Evolutionary conservation across 345 rosid genomes (phyloP).

Genomic region (Pistacia integerrima): DNA sequence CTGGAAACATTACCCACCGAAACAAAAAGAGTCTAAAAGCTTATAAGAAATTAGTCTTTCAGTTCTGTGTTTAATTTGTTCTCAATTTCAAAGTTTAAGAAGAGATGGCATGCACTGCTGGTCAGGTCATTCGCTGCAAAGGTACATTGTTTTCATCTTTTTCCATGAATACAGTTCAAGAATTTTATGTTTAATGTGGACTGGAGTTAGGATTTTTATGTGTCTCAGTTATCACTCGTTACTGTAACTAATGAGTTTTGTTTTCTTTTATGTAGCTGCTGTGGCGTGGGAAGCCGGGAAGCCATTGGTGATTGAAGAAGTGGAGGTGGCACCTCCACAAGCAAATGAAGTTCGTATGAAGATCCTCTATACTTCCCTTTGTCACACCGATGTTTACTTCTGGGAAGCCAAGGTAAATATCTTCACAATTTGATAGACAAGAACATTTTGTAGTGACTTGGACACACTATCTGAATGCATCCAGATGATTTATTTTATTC

Average conservation of each 20-base stretch:
- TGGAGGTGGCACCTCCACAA: slow-evolving; percentile 57
- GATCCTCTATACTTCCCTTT: slow-evolving; percentile 34
- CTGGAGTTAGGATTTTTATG: too few species aligned
- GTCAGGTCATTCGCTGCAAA: slow-evolving; percentile 42
- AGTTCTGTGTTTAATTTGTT: neutral
- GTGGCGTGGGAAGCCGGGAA: slow-evolving; percentile 66
- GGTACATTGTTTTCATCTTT: slow-evolving; percentile 16
- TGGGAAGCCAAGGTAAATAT: slow-evolving; percentile 40
- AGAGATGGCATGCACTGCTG: slow-evolving; percentile 33
- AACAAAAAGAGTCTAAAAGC: too few species aligned
- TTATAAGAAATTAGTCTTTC: too few species aligned
- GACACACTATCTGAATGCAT: neutral
- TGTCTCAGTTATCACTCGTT: too few species aligned
- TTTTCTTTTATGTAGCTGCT: slow-evolving; percentile 32
- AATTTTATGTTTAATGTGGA: neutral
- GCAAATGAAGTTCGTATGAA: slow-evolving; percentile 34
- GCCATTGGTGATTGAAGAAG: slow-evolving; percentile 50
- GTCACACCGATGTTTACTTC: slow-evolving; percentile 40
- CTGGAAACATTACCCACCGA: too few species aligned
- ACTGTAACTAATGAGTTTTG: neutral
- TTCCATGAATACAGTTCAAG: too few species aligned
- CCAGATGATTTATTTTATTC: neutral
- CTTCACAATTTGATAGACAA: neutral
- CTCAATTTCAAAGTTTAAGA: neutral
- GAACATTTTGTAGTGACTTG: neutral